A percentile compares a stretch with the other conserved stretches of the same genome.
These are phyloP conservation scores for Trametes coccinea DNA, from an alignment of 768 basidiomycete species.

Conservation along the genomic window DNA sequence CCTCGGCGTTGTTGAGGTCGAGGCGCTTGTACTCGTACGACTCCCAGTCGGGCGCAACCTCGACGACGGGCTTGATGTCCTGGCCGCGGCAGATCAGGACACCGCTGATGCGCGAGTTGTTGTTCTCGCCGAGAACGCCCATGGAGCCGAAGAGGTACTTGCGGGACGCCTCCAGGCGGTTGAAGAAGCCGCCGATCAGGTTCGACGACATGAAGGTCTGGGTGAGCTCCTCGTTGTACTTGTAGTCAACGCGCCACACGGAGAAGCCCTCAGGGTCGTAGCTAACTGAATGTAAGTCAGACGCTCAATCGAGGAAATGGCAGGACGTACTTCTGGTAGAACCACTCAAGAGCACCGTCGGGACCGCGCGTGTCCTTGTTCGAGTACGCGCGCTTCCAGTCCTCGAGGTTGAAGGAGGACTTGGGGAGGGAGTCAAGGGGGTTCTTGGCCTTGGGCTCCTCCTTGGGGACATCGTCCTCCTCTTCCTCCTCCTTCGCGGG, in stretches of 20 bases:
- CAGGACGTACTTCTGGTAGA: slow-evolving; percentile 83
- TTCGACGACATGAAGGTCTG: slow-evolving; percentile 93
- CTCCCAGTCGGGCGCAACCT: slow-evolving; percentile 90
- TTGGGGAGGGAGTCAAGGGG: slow-evolving; percentile 91
- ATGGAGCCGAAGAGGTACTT: slow-evolving; percentile 95
- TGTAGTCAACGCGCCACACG: slow-evolving; percentile 91
- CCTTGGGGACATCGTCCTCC: slow-evolving; percentile 66
- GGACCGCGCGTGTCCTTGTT: slow-evolving; percentile 94
- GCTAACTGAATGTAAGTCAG: slow-evolving; percentile 41
- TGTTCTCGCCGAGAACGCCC: slow-evolving; percentile 82
- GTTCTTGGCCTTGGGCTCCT: slow-evolving; percentile 91
- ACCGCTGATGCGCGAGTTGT: slow-evolving; percentile 82
- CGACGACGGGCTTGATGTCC: slow-evolving; percentile 67
- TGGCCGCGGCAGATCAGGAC: slow-evolving; percentile 81
- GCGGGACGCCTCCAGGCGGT: slow-evolving; percentile 95
- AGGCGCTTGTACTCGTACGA: slow-evolving; percentile 80
- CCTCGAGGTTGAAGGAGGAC: slow-evolving; percentile 85
- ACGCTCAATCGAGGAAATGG: neutral
- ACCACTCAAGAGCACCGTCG: slow-evolving; percentile 87
- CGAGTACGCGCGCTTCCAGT: slow-evolving; percentile 98
- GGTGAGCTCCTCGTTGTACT: slow-evolving; percentile 93
- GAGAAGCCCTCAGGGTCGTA: slow-evolving; percentile 90
- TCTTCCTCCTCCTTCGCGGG: slow-evolving; percentile 65
- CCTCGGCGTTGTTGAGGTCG: slow-evolving; percentile 67
- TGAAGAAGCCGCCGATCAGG: slow-evolving; percentile 94